Percentiles rank a stretch among this genome's conserved stretches.
phyloP scores from a whole-genome alignment of 2,329 filamentous ascomycete species.

The Ophiostoma ips region DNA sequence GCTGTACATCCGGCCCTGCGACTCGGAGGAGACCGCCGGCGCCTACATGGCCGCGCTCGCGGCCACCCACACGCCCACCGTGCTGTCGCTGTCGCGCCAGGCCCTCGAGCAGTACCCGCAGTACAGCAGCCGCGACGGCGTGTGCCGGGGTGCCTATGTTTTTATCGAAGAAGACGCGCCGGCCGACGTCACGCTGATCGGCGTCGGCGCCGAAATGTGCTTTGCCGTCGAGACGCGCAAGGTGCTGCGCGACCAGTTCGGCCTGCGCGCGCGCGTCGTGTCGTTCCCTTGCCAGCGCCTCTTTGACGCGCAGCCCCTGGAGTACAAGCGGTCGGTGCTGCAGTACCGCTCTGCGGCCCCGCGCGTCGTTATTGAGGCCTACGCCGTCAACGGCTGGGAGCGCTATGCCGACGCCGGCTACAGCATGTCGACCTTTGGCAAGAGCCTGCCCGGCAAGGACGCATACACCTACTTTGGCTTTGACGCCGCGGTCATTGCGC shows the following conservation, averaged over 20 bases:
- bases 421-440: conserved; percentile 34
- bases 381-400: conserved; percentile 39
- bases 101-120: conserved; percentile 22
- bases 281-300: conserved; percentile 25
- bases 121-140: conserved; percentile 21
- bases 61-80: neutral
- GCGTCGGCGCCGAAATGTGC: conserved; percentile 24
- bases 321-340: conserved; percentile 26
- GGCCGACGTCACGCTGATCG: conserved; percentile 27
- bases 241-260: conserved; percentile 20
- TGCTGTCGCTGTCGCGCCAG: conserved; percentile 21
- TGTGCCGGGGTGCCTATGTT: conserved; percentile 27
- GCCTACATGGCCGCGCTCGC: conserved; percentile 18
- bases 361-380: conserved; percentile 35
- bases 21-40: conserved; percentile 43
- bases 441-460: conserved; percentile 33
- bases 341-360: conserved; percentile 17
- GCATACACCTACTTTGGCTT: conserved; percentile 41
- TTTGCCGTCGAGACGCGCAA: conserved; percentile 30
- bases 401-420: conserved; percentile 38
- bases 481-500: conserved; percentile 11
- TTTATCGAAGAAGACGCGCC: conserved; percentile 18
- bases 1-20: conserved; percentile 44
- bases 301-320: conserved; percentile 21
- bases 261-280: conserved; percentile 21